These are phyloP conservation scores for Xylaria arbuscula DNA, from an alignment of 2,329 filamentous ascomycete species.

Conservation along the genomic window DNA sequence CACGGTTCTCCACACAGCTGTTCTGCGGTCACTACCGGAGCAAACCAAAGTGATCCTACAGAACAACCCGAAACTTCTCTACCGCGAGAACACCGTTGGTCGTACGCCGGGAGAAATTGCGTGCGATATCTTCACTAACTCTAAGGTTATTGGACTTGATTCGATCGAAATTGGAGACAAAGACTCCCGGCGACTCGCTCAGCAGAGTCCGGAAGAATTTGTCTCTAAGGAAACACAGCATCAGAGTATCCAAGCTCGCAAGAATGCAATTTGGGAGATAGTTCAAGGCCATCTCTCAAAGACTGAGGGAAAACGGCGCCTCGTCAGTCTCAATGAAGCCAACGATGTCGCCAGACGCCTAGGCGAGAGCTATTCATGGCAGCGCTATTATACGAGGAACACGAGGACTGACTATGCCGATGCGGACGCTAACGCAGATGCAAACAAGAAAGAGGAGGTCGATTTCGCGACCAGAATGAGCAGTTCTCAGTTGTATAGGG, in stretches of 20 bases:
- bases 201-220: constrained; percentile 32
- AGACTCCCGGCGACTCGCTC: constrained; percentile 14
- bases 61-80: constrained; percentile 68
- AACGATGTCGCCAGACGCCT: constrained; percentile 68
- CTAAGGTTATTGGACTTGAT: constrained; percentile 49
- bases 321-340: constrained; percentile 66
- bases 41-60: constrained; percentile 62
- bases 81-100: constrained; percentile 80
- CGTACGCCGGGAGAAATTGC: constrained; percentile 77
- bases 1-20: constrained; percentile 70
- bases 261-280: constrained; percentile 44
- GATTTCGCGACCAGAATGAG: constrained; percentile 39
- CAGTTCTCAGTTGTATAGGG: background rate
- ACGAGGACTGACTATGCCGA: constrained; percentile 15
- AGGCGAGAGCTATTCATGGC: constrained; percentile 59
- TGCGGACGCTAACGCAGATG: constrained; percentile 28
- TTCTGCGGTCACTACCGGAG: constrained; percentile 53
- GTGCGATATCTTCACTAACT: constrained; percentile 62
- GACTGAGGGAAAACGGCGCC: constrained; percentile 55
- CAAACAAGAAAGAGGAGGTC: constrained; percentile 30
- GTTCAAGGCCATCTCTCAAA: constrained; percentile 43
- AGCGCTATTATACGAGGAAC: constrained; percentile 43
- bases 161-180: constrained; percentile 9
- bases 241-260: constrained; percentile 11
- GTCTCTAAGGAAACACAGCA: background rate